Evolutionary conservation across 2,329 filamentous ascomycete genomes (phyloP).

Genomic region (Lachnellula hyalina): DNA sequence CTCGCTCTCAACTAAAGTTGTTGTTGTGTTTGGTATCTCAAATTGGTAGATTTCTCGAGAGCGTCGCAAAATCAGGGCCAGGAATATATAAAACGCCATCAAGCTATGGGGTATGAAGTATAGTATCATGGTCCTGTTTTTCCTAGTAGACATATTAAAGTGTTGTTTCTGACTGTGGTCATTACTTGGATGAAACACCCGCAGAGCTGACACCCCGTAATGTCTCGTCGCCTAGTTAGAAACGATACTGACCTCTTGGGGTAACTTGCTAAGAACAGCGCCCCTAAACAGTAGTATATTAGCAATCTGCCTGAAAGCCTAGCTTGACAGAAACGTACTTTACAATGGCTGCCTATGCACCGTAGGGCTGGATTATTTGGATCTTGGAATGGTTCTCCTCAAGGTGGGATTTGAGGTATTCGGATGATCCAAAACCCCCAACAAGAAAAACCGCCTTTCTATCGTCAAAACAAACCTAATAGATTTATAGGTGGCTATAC

Average conservation of each 20-base stretch:
- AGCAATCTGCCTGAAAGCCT: no score
- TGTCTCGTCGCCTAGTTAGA: constrained; percentile 17
- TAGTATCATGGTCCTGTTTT: not conserved
- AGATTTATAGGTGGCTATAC: no score
- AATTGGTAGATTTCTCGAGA: not conserved
- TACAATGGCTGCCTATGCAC: constrained; percentile 18
- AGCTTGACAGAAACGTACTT: constrained; percentile 6
- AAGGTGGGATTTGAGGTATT: constrained; percentile 34
- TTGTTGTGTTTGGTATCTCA: not conserved
- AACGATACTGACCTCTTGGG: constrained; percentile 6
- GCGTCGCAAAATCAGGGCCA: not conserved
- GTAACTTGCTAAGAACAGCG: constrained; percentile 14
- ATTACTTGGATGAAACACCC: not conserved
- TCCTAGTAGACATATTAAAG: not conserved
- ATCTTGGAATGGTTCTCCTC: constrained; percentile 31
- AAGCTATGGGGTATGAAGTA: no score
- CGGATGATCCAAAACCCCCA: constrained; percentile 16
- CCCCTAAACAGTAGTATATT: constrained; percentile 4
- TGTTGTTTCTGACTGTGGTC: constrained; percentile 5
- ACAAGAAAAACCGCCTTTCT: constrained; percentile 23
- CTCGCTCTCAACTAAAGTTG: not conserved
- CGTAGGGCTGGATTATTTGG: constrained; percentile 14
- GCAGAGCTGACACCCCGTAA: constrained; percentile 9
- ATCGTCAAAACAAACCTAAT: no score
- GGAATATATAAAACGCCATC: no score